phyloP scores from a whole-genome alignment of 345 rosid genomes.

The Pistacia integerrima region DNA sequence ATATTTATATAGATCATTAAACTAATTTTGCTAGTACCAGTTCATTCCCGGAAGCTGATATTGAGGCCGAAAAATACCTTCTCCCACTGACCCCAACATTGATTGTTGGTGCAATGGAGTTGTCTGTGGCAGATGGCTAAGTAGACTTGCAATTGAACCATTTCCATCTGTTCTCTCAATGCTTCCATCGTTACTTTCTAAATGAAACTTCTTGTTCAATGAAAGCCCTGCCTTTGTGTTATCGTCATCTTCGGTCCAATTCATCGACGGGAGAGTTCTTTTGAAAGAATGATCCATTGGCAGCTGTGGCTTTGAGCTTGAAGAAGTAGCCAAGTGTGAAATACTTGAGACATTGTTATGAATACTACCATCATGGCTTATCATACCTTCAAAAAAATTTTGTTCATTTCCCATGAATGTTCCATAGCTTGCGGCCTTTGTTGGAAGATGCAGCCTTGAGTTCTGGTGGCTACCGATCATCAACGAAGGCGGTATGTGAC shows the following conservation, averaged over 20 bases:
- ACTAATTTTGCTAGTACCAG: conserved; percentile 58
- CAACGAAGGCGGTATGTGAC: conserved; percentile 53
- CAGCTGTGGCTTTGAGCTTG: conserved; percentile 45
- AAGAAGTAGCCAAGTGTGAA: conserved; percentile 30
- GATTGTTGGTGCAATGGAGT: conserved; percentile 51
- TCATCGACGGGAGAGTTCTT: conserved; percentile 58
- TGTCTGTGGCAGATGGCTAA: conserved; percentile 54
- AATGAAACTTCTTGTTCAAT: conserved; percentile 54
- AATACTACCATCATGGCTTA: conserved; percentile 30
- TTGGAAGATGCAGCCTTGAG: conserved; percentile 32
- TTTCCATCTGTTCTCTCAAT: conserved; percentile 33
- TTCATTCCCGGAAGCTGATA: conserved; percentile 68
- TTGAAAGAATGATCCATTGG: conserved; percentile 49
- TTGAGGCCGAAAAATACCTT: conserved; percentile 56
- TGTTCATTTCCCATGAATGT: conserved; percentile 46
- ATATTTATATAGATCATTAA: conserved; percentile 8
- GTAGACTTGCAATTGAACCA: conserved; percentile 48
- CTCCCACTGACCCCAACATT: conserved; percentile 50
- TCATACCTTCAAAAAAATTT: conserved; percentile 45
- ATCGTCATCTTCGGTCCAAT: conserved; percentile 60
- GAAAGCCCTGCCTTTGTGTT: conserved; percentile 27
- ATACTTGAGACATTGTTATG: conserved; percentile 27
- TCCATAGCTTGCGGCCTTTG: conserved; percentile 34
- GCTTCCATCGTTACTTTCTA: conserved; percentile 35
- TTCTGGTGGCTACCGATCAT: conserved; percentile 37